Evolutionary conservation across 2,329 filamentous ascomycete species (phyloP).

Genomic region (Aaosphaeria arxii): DNA sequence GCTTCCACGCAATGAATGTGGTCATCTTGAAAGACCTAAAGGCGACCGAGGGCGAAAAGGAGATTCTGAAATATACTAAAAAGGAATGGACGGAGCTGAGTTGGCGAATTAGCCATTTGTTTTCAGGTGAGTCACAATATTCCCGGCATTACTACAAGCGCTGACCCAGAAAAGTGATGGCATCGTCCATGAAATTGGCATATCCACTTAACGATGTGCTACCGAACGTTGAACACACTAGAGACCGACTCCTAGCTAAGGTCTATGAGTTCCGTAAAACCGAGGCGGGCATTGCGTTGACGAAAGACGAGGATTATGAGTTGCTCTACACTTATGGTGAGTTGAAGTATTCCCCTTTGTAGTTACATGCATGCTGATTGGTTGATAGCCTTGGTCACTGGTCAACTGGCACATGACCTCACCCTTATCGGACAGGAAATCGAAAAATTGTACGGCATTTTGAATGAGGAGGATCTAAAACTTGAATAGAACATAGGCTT

Average conservation of each 20-base stretch:
- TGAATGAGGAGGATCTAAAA: conserved; percentile 61
- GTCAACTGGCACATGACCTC: conserved; percentile 57
- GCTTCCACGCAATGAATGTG: conserved; percentile 94
- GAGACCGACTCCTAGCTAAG: conserved; percentile 80
- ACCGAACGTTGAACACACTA: conserved; percentile 74
- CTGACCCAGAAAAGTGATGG: conserved; percentile 59
- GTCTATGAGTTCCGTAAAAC: conserved; percentile 83
- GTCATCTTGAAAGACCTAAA: conserved; percentile 78
- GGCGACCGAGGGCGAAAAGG: conserved; percentile 75
- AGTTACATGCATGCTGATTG: no score
- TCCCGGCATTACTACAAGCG: background rate
- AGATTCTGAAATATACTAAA: conserved; percentile 74
- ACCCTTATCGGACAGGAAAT: conserved; percentile 53
- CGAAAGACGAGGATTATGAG: conserved; percentile 80
- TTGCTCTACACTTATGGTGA: conserved; percentile 85
- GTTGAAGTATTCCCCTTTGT: conserved; percentile 16
- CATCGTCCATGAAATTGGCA: conserved; percentile 89
- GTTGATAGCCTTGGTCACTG: conserved; percentile 57
- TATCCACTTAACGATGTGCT: conserved; percentile 89
- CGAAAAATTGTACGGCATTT: conserved; percentile 58
- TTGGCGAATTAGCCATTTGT: conserved; percentile 84
- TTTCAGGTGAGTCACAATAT: conserved; percentile 48
- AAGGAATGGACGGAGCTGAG: conserved; percentile 78
- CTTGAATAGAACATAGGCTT: conserved; percentile 34
- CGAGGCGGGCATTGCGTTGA: conserved; percentile 47